Base-by-base conservation (phyloP, 139 green algal genomes). In the Desmodesmus armatus region DNA sequence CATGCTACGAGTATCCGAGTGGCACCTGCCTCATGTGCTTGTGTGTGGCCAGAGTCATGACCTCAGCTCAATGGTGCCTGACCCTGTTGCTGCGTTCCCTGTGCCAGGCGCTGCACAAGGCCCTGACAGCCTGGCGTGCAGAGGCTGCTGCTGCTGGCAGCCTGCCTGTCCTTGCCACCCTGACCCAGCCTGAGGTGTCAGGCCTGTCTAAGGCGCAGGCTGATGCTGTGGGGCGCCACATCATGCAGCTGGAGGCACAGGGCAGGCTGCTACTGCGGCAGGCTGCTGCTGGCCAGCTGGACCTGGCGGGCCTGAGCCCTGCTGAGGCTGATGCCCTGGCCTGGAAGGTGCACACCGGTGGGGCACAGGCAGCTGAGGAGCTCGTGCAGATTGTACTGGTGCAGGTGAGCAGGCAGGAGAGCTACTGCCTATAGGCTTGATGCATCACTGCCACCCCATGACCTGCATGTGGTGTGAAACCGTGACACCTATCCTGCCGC, bases 211-310 rank as follows among this genome's bases (percentile, higher is more conserved):
- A 44, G 39, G 2, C n/a, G 41, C 67, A 80, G 49, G 47, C 58
- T 6, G 39, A 40, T 35, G 69, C 41, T 5, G 6, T 86, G 3
- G 35, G 27, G 2, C 27, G 27, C 9, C n/a, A 23, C 25, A n/a
- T 86, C 31, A 53, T 79, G 80, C 47, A 69, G 67, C 70, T 86
- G 47, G 80, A 79, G 80, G 66, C 80, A 25, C 44, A 43, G 33
- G 80, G 66, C 47, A 67, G 80, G n/a, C 66, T 77, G 62, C 62
- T 76, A 41, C 21, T 84, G 62, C 78, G 63, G 41, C 65, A 65
- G 31, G 62, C 43, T 39, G 62, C 63, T 47, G 78, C 62, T 31
- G 19, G 37, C 9, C 40, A 55, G 44, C 39, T 83, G 37, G 13
- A 39, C 13, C 31, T 84, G 40, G 31, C 62, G 6, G 33, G 41